phyloP scores from a whole-genome alignment of 2,329 filamentous ascomycete genomes.

The Phoma herbarum region DNA sequence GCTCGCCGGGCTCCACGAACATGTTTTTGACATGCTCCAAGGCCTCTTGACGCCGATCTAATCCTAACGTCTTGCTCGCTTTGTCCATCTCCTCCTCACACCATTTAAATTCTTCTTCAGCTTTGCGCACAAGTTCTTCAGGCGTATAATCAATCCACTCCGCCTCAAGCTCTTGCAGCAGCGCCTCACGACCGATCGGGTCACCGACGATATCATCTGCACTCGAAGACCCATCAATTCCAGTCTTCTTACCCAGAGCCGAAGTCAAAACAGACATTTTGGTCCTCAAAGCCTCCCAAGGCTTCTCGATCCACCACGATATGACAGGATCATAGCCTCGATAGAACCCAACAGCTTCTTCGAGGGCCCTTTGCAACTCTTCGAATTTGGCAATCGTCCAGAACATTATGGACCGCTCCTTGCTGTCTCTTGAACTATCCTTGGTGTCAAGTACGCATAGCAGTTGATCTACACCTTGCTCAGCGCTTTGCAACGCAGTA shows the following conservation, averaged over 20 bases:
- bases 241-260: constrained; percentile 55
- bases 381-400: constrained; percentile 57
- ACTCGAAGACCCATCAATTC: constrained; percentile 56
- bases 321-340: constrained; percentile 65
- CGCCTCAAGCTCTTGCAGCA: constrained; percentile 62
- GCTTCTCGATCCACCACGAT: constrained; percentile 64
- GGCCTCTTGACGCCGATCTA: constrained; percentile 61
- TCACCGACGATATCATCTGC: constrained; percentile 65
- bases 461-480: constrained; percentile 1
- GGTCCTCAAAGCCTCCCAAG: constrained; percentile 54
- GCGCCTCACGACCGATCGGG: constrained; percentile 62
- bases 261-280: constrained; percentile 50
- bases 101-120: constrained; percentile 63
- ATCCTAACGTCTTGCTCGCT: constrained; percentile 60
- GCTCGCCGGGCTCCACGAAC: constrained; percentile 63
- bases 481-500: constrained; percentile 7
- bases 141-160: constrained; percentile 68
- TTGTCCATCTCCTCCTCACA: constrained; percentile 64
- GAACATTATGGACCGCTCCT: constrained; percentile 50
- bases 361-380: constrained; percentile 54
- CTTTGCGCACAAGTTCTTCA: constrained; percentile 64
- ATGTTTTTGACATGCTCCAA: constrained; percentile 65
- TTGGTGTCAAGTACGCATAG: background rate
- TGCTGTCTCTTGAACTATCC: background rate
- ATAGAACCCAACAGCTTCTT: constrained; percentile 63